Conservation (phyloP, 2,329 filamentous ascomycete genomes). For the Penicillium griseofulvum region DNA sequence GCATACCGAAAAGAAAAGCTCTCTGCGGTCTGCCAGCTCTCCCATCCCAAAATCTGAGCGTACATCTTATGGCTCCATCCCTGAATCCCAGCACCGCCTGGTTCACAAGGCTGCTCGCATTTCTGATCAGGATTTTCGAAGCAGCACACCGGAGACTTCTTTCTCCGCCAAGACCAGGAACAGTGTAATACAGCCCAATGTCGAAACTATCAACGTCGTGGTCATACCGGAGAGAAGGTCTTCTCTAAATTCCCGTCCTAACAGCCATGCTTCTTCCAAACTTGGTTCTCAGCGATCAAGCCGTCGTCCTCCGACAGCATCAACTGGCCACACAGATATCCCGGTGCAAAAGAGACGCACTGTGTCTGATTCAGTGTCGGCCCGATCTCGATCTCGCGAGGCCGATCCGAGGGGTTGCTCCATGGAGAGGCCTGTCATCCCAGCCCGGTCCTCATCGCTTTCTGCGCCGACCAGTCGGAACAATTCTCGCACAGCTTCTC, state of each 20-base stretch:
- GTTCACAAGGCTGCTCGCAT: constrained; percentile 53
- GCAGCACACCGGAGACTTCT: constrained; percentile 44
- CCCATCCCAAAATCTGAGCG: constrained; percentile 46
- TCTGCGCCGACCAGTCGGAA: constrained; percentile 48
- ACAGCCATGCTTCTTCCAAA: constrained; percentile 39
- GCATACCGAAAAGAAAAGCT: constrained; percentile 54
- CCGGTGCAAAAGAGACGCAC: constrained; percentile 37
- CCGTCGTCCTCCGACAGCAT: constrained; percentile 37
- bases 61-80: constrained; percentile 44
- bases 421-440: constrained; percentile 34
- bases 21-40: constrained; percentile 49
- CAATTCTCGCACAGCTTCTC: constrained; percentile 45
- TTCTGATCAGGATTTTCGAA: constrained; percentile 47
- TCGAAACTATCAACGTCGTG: constrained; percentile 48
- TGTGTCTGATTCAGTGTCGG: constrained; percentile 41
- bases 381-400: constrained; percentile 21
- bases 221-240: constrained; percentile 49
- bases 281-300: constrained; percentile 40
- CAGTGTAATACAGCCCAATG: constrained; percentile 28
- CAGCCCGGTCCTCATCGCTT: constrained; percentile 44
- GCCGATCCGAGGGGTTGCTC: constrained; percentile 30
- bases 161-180: constrained; percentile 33
- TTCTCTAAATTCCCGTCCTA: constrained; percentile 41
- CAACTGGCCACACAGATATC: constrained; percentile 34
- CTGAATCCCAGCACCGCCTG: constrained; percentile 48